Evolutionary conservation across 192 early-diverging fungal genomes (phyloP), one percentile per base, ranked within the genome.

Genomic region (Lobosporangium transversale): DNA sequence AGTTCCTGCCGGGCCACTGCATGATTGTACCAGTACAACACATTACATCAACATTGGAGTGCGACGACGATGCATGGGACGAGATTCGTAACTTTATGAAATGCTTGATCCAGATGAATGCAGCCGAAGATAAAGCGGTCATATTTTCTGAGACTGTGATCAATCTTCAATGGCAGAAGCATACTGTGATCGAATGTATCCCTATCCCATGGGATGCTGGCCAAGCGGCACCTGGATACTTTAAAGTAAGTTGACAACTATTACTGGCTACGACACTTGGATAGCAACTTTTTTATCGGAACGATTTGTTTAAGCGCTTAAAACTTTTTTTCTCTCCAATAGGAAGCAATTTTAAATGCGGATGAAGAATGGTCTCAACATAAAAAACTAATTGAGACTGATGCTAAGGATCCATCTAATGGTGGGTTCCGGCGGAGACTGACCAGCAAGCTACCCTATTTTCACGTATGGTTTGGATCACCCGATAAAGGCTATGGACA

Each of bases 81-180:
- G 97, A 99, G 75, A 94, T 99, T 32, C 67, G 87, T 68, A 99
- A 98, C 67, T 99, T 99, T 79, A 90, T 94, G 89, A 99, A 99
- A 68, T 94, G 91, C 66, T 78, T 99, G 43, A 90, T 95, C 51
- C 88, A 86, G 54, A 96, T 97, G 93, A 93, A 93, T 78, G 89
- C 86, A 11, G 90, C 80, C 7, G 61, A 88, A 32, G 83, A 86
- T 27, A 81, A 87, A 59, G 87, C 87, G 17, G 88, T 93, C 1
- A 74, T 98, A 6, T 99, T 99, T 83, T 86, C 94, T 65, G 97
- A 99, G 61, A 92, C 94, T 4, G 94, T 96, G 1, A 84, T 90
- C n/a, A 89, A 91, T 36, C 79, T 91, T 24, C 84, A 84, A 37
- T 86, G 88, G 54, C 88, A 94, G 15, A 88, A 86, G 42, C 97